Base-by-base conservation (phyloP, 2,329 filamentous ascomycete species). In the Xylaria hypoxylon region DNA sequence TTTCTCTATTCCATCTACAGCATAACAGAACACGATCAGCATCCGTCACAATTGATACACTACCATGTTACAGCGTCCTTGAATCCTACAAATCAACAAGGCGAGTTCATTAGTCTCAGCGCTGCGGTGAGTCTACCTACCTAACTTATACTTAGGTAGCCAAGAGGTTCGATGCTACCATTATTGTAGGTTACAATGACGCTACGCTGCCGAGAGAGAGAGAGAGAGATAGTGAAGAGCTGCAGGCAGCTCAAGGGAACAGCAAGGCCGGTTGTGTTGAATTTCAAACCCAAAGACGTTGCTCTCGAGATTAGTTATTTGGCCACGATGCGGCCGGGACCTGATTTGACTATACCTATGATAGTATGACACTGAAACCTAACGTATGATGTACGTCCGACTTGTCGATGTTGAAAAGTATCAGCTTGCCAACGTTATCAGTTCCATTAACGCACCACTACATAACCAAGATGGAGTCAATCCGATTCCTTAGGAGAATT, bases 91-190 rank as follows among this genome's bases (percentile, higher is more conserved):
- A 31, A 31, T 31, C 8, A 31, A 31, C 5, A 8, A 31, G 28
- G 8, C 5, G 28, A 3, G 28, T 8, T 31, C 28, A 38, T 82
- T 96, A 65, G 87, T 93, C 35, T 83, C 96, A 40, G 90, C 96
- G 10, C 92, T 93, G 13, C 84, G 84, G 72, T 92, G 92, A 17
- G 87, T 90, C 15, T 92, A 88, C 89, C 71, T 83, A 90, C 76
- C 89, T 88, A 10, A 86, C 92, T 13, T 92, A 91, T 28, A 91
- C 96, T 31, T 87, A 88, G 75, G 93, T 93, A 0, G 93, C 92
- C 7, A 85, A 87, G 73, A 93, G 90, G 82, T 94, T 93, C 81
- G 87, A 91, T 66, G 91, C 92, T 48, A 92, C 92, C n/a, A 89
- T 96, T n/a, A n/a, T n/a, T n/a, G n/a, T n/a, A n/a, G n/a, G n/a